Evolutionary conservation across 2,329 filamentous ascomycete genomes (phyloP).

Genomic region (Ceratocystis papillata): DNA sequence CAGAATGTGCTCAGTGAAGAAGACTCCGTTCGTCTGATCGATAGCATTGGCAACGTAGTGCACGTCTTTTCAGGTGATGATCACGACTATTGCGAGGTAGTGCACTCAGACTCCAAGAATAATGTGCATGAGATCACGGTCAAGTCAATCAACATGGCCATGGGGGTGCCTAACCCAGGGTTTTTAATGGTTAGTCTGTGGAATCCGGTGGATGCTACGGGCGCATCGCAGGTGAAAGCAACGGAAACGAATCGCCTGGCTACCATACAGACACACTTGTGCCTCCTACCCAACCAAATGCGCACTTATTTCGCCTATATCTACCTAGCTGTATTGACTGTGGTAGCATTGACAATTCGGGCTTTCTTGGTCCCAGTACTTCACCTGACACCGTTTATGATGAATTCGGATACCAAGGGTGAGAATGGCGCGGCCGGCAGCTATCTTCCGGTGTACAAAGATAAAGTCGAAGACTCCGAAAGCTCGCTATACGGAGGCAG

Average conservation of each 20-base stretch:
- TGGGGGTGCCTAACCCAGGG: constrained; percentile 81
- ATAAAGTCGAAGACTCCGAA: constrained; percentile 40
- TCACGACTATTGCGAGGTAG: constrained; percentile 91
- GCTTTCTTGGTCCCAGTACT: constrained; percentile 48
- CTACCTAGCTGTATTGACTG: constrained; percentile 45
- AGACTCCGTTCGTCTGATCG: constrained; percentile 64
- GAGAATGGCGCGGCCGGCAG: constrained; percentile 26
- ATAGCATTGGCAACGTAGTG: constrained; percentile 67
- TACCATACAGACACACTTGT: constrained; percentile 81
- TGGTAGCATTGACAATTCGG: constrained; percentile 42
- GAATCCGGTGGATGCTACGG: constrained; percentile 62
- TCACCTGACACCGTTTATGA: constrained; percentile 43
- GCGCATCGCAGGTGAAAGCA: constrained; percentile 13
- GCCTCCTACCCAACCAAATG: constrained; percentile 79
- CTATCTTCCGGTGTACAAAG: constrained; percentile 42
- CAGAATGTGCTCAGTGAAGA: constrained; percentile 78
- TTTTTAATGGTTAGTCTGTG: constrained; percentile 83
- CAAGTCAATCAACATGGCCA: constrained; percentile 90
- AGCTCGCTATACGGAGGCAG: constrained; percentile 26
- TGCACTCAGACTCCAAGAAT: constrained; percentile 59
- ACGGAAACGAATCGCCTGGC: constrained; percentile 31
- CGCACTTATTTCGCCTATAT: constrained; percentile 72
- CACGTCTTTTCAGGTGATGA: constrained; percentile 94
- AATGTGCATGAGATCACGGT: constrained; percentile 77
- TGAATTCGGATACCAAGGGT: constrained; percentile 32